A percentile compares a stretch with the other conserved stretches of the same genome.
Evolutionary conservation across 768 basidiomycete species (phyloP).

Genomic region (Pisolithus albus): DNA sequence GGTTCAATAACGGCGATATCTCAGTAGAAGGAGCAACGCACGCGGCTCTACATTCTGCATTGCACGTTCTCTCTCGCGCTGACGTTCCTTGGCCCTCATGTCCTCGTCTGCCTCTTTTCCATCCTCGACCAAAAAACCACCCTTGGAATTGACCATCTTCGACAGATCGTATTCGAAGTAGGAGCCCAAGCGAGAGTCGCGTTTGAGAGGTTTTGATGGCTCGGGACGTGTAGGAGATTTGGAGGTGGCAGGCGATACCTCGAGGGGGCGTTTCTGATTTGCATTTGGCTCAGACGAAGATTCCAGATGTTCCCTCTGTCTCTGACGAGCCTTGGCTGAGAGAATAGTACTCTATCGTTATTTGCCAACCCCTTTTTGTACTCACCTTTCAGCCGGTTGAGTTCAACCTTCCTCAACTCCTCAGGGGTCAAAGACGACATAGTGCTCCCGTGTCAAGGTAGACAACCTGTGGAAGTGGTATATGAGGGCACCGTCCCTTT

Average conservation of each 20-base stretch:
- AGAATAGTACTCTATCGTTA: background rate
- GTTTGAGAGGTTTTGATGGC: constrained; percentile 46
- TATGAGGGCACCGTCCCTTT: no score
- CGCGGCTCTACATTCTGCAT: constrained; percentile 71
- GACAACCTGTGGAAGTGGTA: no score
- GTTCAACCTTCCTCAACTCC: constrained; percentile 63
- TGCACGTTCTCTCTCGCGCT: constrained; percentile 72
- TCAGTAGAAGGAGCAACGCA: constrained; percentile 22
- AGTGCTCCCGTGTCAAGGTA: background rate
- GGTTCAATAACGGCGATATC: background rate
- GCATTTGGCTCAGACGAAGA: constrained; percentile 42
- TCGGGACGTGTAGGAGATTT: constrained; percentile 54
- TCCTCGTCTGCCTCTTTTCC: constrained; percentile 77
- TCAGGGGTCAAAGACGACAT: constrained; percentile 46
- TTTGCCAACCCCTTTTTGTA: background rate
- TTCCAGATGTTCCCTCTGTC: constrained; percentile 52
- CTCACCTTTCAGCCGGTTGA: constrained; percentile 72
- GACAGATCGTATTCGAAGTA: constrained; percentile 97
- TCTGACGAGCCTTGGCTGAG: constrained; percentile 69
- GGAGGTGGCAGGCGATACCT: constrained; percentile 48
- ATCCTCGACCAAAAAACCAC: constrained; percentile 91
- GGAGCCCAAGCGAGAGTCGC: constrained; percentile 75
- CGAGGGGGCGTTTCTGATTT: constrained; percentile 73
- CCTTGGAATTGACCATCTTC: constrained; percentile 95
- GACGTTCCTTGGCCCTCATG: constrained; percentile 66